Evolutionary conservation across 2,329 filamentous ascomycete genomes (phyloP).

Genomic region (Diatrype stigma): DNA sequence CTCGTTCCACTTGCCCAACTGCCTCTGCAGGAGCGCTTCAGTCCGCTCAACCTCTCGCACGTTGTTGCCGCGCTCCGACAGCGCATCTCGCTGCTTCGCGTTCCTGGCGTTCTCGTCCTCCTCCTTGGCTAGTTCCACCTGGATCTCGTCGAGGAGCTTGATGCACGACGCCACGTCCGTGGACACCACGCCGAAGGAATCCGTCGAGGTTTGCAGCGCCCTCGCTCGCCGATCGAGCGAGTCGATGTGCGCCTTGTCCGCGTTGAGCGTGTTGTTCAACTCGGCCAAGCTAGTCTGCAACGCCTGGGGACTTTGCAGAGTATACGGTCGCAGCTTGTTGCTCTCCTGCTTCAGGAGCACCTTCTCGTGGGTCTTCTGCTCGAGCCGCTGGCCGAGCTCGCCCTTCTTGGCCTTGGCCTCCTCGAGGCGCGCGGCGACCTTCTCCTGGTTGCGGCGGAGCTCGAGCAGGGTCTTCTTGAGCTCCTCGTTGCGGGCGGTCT

Average conservation of each 20-base stretch:
- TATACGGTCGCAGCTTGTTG: conserved; percentile 85
- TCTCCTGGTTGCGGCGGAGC: conserved; percentile 75
- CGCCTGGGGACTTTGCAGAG: conserved; percentile 78
- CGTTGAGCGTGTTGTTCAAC: conserved; percentile 70
- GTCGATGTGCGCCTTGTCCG: conserved; percentile 83
- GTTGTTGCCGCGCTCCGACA: conserved; percentile 83
- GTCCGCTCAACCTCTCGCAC: conserved; percentile 88
- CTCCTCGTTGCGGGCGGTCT: conserved; percentile 80
- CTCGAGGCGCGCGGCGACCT: conserved; percentile 77
- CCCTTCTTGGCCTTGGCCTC: conserved; percentile 76
- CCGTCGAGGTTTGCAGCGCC: conserved; percentile 84
- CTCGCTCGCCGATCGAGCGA: conserved; percentile 80
- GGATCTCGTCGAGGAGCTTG: conserved; percentile 83
- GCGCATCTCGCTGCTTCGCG: conserved; percentile 75
- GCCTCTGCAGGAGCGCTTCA: conserved; percentile 76
- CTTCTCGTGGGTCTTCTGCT: conserved; percentile 67
- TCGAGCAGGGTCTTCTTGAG: conserved; percentile 79
- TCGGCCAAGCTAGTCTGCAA: conserved; percentile 80
- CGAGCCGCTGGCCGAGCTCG: conserved; percentile 66
- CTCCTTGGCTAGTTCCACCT: conserved; percentile 79
- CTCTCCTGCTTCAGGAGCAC: conserved; percentile 77
- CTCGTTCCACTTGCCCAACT: conserved; percentile 80
- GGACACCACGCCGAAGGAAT: conserved; percentile 81
- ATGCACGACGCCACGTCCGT: conserved; percentile 84
- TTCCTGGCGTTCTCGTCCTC: conserved; percentile 84